Conservation (phyloP, 495 filamentous ascomycete genomes). For the Lasiosphaeria ovina region DNA sequence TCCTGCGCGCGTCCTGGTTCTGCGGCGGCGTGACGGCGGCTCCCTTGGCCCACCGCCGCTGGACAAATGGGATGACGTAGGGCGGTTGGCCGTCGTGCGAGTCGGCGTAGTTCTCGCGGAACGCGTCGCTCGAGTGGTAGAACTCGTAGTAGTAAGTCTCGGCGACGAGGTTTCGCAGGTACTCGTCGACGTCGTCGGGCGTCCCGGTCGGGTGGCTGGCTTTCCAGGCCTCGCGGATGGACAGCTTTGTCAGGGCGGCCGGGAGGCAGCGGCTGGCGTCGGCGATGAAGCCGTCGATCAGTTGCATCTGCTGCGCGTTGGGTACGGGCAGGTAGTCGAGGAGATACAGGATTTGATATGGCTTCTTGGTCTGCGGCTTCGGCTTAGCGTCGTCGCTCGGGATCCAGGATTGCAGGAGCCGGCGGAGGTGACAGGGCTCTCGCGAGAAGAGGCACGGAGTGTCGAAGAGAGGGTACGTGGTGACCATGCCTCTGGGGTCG, state of each 20-base stretch:
- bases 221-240: constrained; percentile 1
- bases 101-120: background rate
- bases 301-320: constrained; percentile 2
- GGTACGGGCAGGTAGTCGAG: constrained; percentile 6
- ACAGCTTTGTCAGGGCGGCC: background rate
- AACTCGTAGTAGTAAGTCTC: constrained; percentile 4
- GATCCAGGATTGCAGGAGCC: background rate
- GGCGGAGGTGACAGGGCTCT: background rate
- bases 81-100: background rate
- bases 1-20: background rate
- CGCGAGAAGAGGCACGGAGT: constrained; percentile 4
- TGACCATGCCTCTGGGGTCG: constrained; percentile 3
- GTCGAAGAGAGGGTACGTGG: background rate
- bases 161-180: background rate
- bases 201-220: background rate
- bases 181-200: background rate
- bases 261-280: constrained; percentile 2
- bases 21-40: background rate
- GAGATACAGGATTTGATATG: constrained; percentile 5
- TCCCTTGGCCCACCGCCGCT: constrained; percentile 3
- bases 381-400: background rate
- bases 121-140: background rate
- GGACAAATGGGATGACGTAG: background rate
- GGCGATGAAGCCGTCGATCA: constrained; percentile 6
- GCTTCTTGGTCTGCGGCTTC: background rate